These are phyloP conservation scores for Knufia fluminis DNA, from an alignment of 2,329 filamentous ascomycete genomes.

Conservation along the genomic window DNA sequence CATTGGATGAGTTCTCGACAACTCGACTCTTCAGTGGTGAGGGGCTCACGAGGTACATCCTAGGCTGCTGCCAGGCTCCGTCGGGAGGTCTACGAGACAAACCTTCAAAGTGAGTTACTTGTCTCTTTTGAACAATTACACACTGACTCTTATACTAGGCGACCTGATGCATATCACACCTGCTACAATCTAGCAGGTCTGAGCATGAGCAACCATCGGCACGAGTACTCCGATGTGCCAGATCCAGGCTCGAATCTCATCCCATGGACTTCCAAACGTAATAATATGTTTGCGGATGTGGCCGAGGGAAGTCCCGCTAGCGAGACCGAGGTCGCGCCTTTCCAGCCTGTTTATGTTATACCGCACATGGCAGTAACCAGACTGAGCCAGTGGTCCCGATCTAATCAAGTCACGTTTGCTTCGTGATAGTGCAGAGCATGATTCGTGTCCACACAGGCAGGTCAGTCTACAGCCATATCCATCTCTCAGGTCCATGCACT, in stretches of 20 bases:
- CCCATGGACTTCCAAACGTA: constrained; percentile 29
- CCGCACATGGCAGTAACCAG: constrained; percentile 59
- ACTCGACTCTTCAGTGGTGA: constrained; percentile 63
- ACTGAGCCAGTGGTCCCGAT: constrained; percentile 56
- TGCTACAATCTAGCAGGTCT: constrained; percentile 85
- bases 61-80: constrained; percentile 74
- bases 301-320: constrained; percentile 38
- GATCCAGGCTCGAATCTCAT: constrained; percentile 27
- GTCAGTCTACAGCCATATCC: no score
- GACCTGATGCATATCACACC: constrained; percentile 81
- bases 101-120: constrained; percentile 64
- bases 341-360: constrained; percentile 81
- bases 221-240: constrained; percentile 32
- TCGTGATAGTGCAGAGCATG: constrained; percentile 8
- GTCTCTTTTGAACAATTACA: constrained; percentile 20
- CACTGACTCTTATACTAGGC: constrained; percentile 36
- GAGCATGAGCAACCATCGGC: constrained; percentile 66
- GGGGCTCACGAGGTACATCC: constrained; percentile 78
- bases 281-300: constrained; percentile 24
- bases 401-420: constrained; percentile 47
- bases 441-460: no score
- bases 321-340: constrained; percentile 32
- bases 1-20: background rate
- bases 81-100: constrained; percentile 85
- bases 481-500: no score